phyloP scores from a whole-genome alignment of 306 rosid species.

The Cicer chorassanicum region DNA sequence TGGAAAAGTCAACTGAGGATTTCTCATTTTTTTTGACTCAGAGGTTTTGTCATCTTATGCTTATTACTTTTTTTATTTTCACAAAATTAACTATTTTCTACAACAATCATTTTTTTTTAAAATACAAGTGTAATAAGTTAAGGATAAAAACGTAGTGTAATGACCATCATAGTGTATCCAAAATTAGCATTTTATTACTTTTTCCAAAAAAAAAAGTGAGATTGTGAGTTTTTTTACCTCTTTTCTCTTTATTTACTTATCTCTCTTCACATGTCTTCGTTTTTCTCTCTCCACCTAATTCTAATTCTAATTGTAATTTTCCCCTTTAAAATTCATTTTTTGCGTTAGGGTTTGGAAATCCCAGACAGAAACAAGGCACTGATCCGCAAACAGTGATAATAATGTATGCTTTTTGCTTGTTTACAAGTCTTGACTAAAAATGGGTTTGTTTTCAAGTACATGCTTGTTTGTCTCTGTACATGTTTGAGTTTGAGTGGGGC shows the following conservation, averaged over 20 bases:
- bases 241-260: neutral
- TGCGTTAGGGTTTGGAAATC: constrained; percentile 44
- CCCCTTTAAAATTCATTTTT: constrained; percentile 35
- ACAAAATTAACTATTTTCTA: neutral
- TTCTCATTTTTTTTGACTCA: neutral
- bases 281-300: constrained; percentile 19
- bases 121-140: neutral
- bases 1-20: neutral
- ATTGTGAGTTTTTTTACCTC: neutral
- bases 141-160: neutral
- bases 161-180: too few relatives aligned
- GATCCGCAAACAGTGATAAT: constrained; percentile 29
- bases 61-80: too few relatives aligned
- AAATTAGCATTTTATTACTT: neutral
- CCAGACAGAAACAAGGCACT: constrained; percentile 22
- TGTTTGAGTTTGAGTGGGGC: constrained; percentile 35
- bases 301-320: neutral
- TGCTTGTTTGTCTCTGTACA: constrained; percentile 12
- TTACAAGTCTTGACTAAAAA: constrained; percentile 22
- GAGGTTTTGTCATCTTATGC: too few relatives aligned
- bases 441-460: constrained; percentile 35
- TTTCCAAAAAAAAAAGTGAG: neutral
- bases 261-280: constrained; percentile 27
- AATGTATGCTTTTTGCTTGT: constrained; percentile 31
- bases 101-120: neutral